A percentile compares a stretch with the other conserved stretches of the same genome.
Evolutionary conservation across 2,329 filamentous ascomycete genomes (phyloP).

Genomic region (Aspergillus sp.): DNA sequence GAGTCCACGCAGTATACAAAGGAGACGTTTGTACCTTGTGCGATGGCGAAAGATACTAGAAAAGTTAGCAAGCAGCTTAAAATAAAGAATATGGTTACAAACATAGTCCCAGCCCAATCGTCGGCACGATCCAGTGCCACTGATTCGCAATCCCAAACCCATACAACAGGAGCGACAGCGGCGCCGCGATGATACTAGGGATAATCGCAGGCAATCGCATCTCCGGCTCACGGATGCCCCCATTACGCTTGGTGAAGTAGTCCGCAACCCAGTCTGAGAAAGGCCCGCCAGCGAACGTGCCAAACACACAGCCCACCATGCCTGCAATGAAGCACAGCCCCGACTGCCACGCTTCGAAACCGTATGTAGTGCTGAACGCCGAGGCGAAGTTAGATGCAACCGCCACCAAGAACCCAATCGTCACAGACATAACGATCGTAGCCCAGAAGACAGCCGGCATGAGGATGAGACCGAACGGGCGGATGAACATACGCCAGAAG

Average conservation of each 20-base stretch:
- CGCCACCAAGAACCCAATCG: conserved; percentile 8
- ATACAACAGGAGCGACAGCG: conserved; percentile 32
- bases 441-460: conserved; percentile 9
- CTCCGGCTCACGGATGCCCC: conserved; percentile 38
- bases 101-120: conserved; percentile 45
- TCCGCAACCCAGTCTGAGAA: conserved; percentile 31
- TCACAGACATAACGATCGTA: conserved; percentile 6
- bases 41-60: not conserved
- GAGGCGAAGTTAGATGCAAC: conserved; percentile 11
- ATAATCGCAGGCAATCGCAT: conserved; percentile 8
- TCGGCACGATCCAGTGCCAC: conserved; percentile 55
- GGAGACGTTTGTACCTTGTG: conserved; percentile 4
- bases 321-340: conserved; percentile 7
- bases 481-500: conserved; percentile 4
- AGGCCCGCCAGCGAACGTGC: conserved; percentile 5
- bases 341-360: conserved; percentile 7
- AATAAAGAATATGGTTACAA: too few species aligned
- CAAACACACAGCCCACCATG: conserved; percentile 1
- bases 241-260: conserved; percentile 37
- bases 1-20: conserved; percentile 13
- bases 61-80: too few species aligned
- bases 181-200: conserved; percentile 26
- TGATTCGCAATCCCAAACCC: conserved; percentile 30
- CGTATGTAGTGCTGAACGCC: conserved; percentile 4
- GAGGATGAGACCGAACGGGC: conserved; percentile 6